Percentiles rank a stretch among this genome's conserved stretches.
Conservation (phyloP, 306 rosid species). For the Alnus glutinosa region DNA sequence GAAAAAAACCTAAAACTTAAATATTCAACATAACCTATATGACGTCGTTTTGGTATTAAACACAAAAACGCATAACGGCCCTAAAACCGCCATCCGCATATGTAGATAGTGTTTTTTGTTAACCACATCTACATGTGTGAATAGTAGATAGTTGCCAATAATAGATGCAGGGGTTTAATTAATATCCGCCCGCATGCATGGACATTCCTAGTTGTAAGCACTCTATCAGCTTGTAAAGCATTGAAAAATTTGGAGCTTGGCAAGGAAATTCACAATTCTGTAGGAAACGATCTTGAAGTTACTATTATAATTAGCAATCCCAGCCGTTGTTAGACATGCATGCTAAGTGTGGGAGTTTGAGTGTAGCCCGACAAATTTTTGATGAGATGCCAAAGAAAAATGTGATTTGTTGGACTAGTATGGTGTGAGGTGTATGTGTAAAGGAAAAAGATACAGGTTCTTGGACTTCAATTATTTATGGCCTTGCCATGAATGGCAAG, state of each 20-base stretch:
- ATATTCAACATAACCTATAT: no score
- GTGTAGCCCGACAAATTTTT: conserved; percentile 30
- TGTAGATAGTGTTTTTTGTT: no score
- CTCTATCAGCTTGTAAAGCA: conserved; percentile 44
- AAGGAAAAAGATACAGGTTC: conserved; percentile 40
- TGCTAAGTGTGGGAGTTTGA: conserved; percentile 39
- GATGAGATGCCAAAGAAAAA: conserved; percentile 43
- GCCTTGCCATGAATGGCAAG: conserved; percentile 44
- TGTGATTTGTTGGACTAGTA: conserved; percentile 48
- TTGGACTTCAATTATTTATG: conserved; percentile 48
- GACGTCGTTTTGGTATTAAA: no score
- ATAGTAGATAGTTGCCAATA: no score
- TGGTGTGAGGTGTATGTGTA: conserved; percentile 35
- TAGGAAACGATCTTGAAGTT: conserved; percentile 27
- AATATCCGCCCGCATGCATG: no score
- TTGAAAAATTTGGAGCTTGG: conserved; percentile 42
- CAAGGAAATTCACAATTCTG: conserved; percentile 34
- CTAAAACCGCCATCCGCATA: no score
- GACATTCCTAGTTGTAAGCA: conserved; percentile 24
- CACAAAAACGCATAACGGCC: no score
- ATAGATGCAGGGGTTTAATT: no score
- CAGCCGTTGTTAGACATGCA: conserved; percentile 35
- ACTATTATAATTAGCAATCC: conserved; percentile 22
- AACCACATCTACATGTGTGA: no score
- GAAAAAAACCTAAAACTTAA: no score